phyloP scores from a whole-genome alignment of 352 stramenopile species.

The Phytophthora rubi region DNA sequence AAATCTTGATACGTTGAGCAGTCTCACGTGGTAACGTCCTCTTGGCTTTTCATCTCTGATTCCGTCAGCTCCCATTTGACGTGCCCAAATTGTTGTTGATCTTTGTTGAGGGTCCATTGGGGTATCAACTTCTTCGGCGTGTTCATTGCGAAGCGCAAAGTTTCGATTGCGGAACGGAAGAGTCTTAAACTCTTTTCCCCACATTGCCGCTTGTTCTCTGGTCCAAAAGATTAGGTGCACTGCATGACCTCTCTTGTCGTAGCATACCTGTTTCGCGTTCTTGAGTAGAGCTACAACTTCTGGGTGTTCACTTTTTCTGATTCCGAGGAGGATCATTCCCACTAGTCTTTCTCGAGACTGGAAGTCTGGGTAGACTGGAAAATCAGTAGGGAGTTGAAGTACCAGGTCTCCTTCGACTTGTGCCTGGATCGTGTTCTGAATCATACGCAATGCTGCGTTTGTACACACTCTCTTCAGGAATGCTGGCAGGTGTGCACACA shows the following conservation, averaged over 20 bases:
- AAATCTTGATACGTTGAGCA: conserved; percentile 8
- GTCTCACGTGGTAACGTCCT: conserved; percentile 6
- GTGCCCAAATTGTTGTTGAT: neutral
- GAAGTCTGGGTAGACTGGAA: conserved; percentile 6
- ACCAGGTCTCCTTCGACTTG: conserved; percentile 22
- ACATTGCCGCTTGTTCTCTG: conserved; percentile 5
- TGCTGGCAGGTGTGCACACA: neutral
- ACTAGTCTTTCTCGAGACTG: neutral
- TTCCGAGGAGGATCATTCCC: neutral
- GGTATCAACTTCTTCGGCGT: neutral
- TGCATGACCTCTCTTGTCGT: neutral
- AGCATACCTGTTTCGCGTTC: conserved; percentile 12
- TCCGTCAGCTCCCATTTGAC: conserved; percentile 11
- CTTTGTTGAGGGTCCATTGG: neutral
- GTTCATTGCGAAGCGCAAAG: neutral
- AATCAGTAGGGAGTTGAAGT: neutral
- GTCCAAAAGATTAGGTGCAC: conserved; percentile 17
- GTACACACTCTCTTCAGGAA: neutral
- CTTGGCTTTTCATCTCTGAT: neutral
- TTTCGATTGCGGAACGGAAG: conserved; percentile 1
- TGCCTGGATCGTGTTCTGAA: conserved; percentile 10
- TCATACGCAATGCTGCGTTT: neutral
- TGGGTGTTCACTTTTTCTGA: no score
- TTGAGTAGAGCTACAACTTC: neutral
- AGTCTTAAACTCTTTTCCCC: neutral